phyloP scores from a whole-genome alignment of 352 stramenopile genomes.

The Phytophthora pluvialis region DNA sequence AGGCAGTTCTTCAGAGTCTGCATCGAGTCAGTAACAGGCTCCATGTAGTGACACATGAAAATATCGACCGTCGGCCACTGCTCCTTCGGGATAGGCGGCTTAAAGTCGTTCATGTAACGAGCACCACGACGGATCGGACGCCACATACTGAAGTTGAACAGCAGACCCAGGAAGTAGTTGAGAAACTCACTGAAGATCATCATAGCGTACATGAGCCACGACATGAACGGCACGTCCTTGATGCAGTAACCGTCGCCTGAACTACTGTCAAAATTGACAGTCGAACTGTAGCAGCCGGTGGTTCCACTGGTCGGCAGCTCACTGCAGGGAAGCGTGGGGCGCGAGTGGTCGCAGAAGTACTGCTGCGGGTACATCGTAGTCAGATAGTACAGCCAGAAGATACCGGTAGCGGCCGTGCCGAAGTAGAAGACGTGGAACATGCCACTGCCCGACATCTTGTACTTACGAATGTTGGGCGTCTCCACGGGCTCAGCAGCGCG shows the following conservation, averaged over 20 bases:
- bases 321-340: slow-evolving; percentile 75
- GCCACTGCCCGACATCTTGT: slow-evolving; percentile 88
- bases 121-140: slow-evolving; percentile 87
- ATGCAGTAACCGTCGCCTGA: slow-evolving; percentile 86
- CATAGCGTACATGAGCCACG: slow-evolving; percentile 88
- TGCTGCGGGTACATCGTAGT: slow-evolving; percentile 86
- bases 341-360: slow-evolving; percentile 74
- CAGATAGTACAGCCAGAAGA: slow-evolving; percentile 85
- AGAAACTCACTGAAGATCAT: slow-evolving; percentile 90
- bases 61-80: slow-evolving; percentile 90
- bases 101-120: slow-evolving; percentile 91
- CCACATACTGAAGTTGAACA: slow-evolving; percentile 94
- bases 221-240: slow-evolving; percentile 57
- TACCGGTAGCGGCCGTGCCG: slow-evolving; percentile 57
- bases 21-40: slow-evolving; percentile 87
- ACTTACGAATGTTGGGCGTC: slow-evolving; percentile 92
- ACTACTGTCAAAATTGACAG: slow-evolving; percentile 68
- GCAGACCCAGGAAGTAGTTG: slow-evolving; percentile 86
- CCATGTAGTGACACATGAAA: slow-evolving; percentile 92
- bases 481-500: slow-evolving; percentile 85
- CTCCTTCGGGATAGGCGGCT: slow-evolving; percentile 88
- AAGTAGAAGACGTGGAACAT: slow-evolving; percentile 92
- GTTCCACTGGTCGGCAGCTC: slow-evolving; percentile 59
- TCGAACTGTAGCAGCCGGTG: slow-evolving; percentile 65
- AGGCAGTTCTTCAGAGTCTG: slow-evolving; percentile 89